Evolutionary conservation across 1,139 yeast species (phyloP).

Genomic region (Candida neerlandica): DNA sequence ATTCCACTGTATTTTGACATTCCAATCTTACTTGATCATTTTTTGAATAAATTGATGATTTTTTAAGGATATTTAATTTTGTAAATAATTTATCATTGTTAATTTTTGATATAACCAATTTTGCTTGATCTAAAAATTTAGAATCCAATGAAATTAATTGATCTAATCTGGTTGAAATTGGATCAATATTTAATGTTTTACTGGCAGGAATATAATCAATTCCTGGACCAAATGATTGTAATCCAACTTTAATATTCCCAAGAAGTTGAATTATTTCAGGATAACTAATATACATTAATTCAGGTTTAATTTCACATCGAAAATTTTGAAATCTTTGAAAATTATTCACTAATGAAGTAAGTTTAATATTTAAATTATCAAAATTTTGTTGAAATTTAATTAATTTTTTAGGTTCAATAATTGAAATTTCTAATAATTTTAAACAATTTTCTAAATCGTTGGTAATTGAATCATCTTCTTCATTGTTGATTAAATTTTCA

Average conservation of each 20-base stretch:
- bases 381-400: not conserved
- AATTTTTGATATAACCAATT: not conserved
- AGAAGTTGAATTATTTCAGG: slow-evolving; percentile 18
- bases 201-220: slow-evolving; percentile 20
- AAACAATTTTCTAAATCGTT: slow-evolving; percentile 5
- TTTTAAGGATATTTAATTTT: slow-evolving; percentile 3
- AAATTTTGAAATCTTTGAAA: slow-evolving; percentile 12
- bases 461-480: slow-evolving; percentile 8
- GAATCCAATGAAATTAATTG: slow-evolving; percentile 13
- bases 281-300: slow-evolving; percentile 23
- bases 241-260: slow-evolving; percentile 3
- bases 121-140: not conserved
- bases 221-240: slow-evolving; percentile 14
- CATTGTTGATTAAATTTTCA: slow-evolving; percentile 10
- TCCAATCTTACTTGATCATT: not conserved
- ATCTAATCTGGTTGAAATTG: slow-evolving; percentile 18
- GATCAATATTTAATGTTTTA: slow-evolving; percentile 18
- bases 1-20: slow-evolving; percentile 7
- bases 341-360: slow-evolving; percentile 6
- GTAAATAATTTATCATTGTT: slow-evolving; percentile 2
- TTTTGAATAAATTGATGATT: no score
- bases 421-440: not conserved
- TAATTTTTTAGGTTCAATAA: slow-evolving; percentile 1
- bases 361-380: slow-evolving; percentile 4
- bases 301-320: slow-evolving; percentile 17